Evolutionary conservation across 352 stramenopile species (phyloP).

Genomic region (Elongisporangium anandrum): DNA sequence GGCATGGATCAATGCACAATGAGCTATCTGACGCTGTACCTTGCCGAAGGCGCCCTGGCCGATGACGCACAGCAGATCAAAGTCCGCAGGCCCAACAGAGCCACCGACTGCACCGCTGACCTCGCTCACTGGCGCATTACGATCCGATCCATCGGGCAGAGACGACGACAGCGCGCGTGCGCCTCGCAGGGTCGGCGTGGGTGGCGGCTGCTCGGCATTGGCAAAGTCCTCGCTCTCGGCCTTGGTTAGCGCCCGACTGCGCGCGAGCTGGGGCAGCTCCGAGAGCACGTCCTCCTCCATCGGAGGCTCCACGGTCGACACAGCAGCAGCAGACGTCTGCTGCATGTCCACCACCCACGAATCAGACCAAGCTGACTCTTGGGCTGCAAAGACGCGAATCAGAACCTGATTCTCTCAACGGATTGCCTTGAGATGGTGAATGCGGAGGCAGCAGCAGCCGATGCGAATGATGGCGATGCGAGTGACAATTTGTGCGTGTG

Average conservation of each 20-base stretch:
- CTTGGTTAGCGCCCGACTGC: slow-evolving; percentile 32
- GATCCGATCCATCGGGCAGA: slow-evolving; percentile 9
- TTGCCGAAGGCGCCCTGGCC: slow-evolving; percentile 84
- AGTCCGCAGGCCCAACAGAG: slow-evolving; percentile 61
- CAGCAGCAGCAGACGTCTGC: not conserved
- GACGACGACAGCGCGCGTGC: slow-evolving; percentile 7
- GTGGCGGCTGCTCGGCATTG: slow-evolving; percentile 25
- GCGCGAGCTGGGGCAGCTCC: slow-evolving; percentile 9
- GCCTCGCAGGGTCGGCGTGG: not conserved
- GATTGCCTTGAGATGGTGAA: no score
- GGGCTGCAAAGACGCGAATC: no score
- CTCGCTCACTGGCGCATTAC: not conserved
- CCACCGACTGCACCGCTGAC: slow-evolving; percentile 1
- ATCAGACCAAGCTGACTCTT: not conserved
- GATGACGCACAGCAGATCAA: slow-evolving; percentile 81
- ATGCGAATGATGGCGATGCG: no score
- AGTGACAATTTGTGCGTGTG: no score
- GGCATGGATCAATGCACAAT: not conserved
- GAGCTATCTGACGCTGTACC: slow-evolving; percentile 14
- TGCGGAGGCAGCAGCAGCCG: no score
- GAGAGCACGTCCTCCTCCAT: slow-evolving; percentile 3
- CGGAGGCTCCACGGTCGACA: not conserved
- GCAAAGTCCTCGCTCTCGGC: slow-evolving; percentile 70
- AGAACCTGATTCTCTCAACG: no score
- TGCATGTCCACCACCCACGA: not conserved